These are phyloP conservation scores for Tulasnella sp. DNA, from an alignment of 768 basidiomycete species.

Conservation along the genomic window DNA sequence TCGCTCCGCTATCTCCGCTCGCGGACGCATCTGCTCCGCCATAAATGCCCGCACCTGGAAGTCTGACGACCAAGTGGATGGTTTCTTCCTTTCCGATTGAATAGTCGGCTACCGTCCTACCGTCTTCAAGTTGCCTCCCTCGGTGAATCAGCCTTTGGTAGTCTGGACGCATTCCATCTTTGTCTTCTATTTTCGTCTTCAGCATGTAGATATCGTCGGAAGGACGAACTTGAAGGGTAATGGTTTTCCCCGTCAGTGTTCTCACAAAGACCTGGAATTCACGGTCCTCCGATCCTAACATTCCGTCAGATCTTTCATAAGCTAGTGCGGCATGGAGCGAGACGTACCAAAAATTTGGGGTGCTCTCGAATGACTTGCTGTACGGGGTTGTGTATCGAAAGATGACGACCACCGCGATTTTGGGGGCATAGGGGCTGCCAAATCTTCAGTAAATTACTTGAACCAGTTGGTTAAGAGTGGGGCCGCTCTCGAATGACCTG, in stretches of 20 bases:
- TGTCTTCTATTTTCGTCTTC: neutral
- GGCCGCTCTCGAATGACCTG: no score
- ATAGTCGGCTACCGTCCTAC: neutral
- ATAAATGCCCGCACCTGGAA: neutral
- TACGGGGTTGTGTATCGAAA: no score
- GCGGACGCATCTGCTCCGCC: no score
- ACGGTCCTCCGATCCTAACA: neutral
- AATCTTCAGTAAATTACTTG: no score
- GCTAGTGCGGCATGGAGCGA: neutral
- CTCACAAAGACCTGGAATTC: neutral
- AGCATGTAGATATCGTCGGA: neutral
- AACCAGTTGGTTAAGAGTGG: no score
- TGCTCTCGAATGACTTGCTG: neutral
- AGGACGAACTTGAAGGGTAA: neutral
- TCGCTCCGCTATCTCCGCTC: no score
- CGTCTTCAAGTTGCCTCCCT: neutral
- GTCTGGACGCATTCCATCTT: neutral
- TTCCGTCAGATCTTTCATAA: neutral
- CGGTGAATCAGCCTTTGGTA: neutral
- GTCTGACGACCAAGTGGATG: neutral
- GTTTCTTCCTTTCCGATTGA: neutral
- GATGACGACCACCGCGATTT: no score
- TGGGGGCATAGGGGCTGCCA: neutral
- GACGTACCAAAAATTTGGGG: neutral
- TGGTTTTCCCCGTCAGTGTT: neutral